Evolutionary conservation across 345 rosid species (phyloP), one percentile per base, ranked within the genome.

Genomic region (Populus euphratica): DNA sequence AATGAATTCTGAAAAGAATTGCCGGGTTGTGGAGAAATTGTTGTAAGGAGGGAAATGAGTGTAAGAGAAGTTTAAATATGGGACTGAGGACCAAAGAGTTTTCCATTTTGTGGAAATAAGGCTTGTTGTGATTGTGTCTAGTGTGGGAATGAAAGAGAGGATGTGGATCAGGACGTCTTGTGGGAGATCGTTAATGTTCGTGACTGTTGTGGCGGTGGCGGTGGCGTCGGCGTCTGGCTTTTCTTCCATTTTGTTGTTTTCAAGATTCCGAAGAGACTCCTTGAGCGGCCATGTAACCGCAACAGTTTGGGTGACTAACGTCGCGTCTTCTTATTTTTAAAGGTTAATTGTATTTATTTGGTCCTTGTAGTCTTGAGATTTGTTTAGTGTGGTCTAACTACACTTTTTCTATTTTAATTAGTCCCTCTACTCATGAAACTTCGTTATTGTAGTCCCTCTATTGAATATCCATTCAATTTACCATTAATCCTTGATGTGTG

Each of bases 1-100:
- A 2, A 73, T 8, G 76, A 73, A 73, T 13, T 73, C 33, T 18
- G 76, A 64, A 21, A 73, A 73, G 67, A 73, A 73, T 35, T 56
- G 49, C 16, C 76, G 76, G 33, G 76, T 73, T 44, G 31, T 73
- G 50, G 47, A 33, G 10, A 44, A 65, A 18, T 12, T 33, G 5
- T 73, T 56, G 64, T 35, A 73, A 31, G 67, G 49, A 11, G 76
- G 76, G 64, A 73, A 73, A 20, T n/a, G 13, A 29, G 47, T 0
- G 20, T 52, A 73, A 21, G 67, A 56, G 44, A 73, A 23, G 67
- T 73, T 54, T 6, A 56, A 21, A 5, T 50, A 73, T 1, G 76
- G 76, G 14, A 54, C 39, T 56, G 14, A 33, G 0, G 76, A 35
- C 76, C 76, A 73, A 6, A 52, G 33, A 50, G 20, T 8, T 25